Base-by-base conservation (phyloP, 2,329 filamentous ascomycete genomes). In the Trichophyton mentagrophytes region DNA sequence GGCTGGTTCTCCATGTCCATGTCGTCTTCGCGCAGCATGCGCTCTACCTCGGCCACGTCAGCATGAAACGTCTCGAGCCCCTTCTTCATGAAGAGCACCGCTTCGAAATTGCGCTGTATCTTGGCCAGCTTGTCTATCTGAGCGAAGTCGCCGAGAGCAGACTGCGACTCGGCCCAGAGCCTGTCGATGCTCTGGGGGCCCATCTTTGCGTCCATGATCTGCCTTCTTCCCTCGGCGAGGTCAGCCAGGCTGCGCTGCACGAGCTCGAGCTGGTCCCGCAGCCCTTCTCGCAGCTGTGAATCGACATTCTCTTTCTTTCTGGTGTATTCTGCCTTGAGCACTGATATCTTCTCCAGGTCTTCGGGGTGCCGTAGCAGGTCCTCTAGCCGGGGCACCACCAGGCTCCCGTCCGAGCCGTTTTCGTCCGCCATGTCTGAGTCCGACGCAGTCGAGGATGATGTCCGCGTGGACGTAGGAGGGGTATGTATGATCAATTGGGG, bases 151-250 rank as follows among this genome's bases (percentile, higher is more conserved):
- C 88, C 86, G 69, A 99, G 96, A 85, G 96, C 96, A 72, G 89
- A 90, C 78, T 97, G 92, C 60, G 91, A 91, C 76, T 99, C 95
- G 65, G 91, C 90, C 77, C 93, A 99, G 65, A 99, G 83, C 76
- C 89, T 90, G 78, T 99, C 93, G 69, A 99, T 97, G 76, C 92
- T 95, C 80, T 95, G 90, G 84, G 99, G 93, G 78, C 99, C 93
- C 66, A 97, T 92, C 74, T 95, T 96, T 76, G 96, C 96, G 68
- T 88, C 84, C 71, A 89, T 87, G 40, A 99, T 89, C 63, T 89
- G 89, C 73, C 91, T 88, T 75, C 97, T 91, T 61, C 91, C 91
- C 71, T 96, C 90, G 51, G 84, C 85, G 65, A 99, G 86, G 64
- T 88, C 88, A 65, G 79, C 87, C 85, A 99, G 96, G 72, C 93